Evolutionary conservation across 768 basidiomycete genomes (phyloP).

Genomic region (Macrolepiota dolichaula): DNA sequence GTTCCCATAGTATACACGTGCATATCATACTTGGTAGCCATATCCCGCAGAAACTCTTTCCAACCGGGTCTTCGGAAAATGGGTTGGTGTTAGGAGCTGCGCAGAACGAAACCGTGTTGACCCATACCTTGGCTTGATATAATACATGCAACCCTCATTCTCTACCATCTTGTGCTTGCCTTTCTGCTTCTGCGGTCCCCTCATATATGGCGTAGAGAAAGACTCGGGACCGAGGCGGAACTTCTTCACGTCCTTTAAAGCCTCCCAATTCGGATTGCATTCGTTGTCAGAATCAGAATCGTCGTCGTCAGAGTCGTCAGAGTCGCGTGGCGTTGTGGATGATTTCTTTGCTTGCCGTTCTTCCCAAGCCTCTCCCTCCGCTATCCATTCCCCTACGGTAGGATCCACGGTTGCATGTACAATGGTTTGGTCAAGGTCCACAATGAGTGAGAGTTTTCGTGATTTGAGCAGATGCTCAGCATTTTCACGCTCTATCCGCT

Average conservation of each 20-base stretch:
- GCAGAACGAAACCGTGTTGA: constrained; percentile 8
- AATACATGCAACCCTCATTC: constrained; percentile 89
- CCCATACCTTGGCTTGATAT: constrained; percentile 91
- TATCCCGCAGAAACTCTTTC: constrained; percentile 66
- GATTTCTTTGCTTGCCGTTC: constrained; percentile 46
- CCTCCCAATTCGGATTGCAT: constrained; percentile 91
- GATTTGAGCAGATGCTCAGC: constrained; percentile 72
- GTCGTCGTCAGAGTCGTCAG: constrained; percentile 39
- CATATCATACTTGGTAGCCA: constrained; percentile 89
- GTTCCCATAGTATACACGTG: constrained; percentile 99
- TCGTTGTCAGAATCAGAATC: constrained; percentile 46
- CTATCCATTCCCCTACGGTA: constrained; percentile 96
- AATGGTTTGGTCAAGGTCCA: constrained; percentile 98
- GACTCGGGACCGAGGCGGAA: constrained; percentile 88
- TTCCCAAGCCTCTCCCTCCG: constrained; percentile 82
- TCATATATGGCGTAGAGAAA: constrained; percentile 39
- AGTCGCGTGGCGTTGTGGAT: constrained; percentile 24
- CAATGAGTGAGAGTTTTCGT: constrained; percentile 88
- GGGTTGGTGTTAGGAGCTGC: constrained; percentile 8
- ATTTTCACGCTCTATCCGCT: constrained; percentile 81
- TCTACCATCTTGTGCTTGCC: constrained; percentile 66
- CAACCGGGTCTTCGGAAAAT: constrained; percentile 67
- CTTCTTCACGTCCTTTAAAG: constrained; percentile 84
- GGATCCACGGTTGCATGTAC: constrained; percentile 99
- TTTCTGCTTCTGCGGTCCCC: constrained; percentile 38